These are phyloP conservation scores for Durusdinium trenchii DNA, from an alignment of 73 alveolate species.

Conservation along the genomic window DNA sequence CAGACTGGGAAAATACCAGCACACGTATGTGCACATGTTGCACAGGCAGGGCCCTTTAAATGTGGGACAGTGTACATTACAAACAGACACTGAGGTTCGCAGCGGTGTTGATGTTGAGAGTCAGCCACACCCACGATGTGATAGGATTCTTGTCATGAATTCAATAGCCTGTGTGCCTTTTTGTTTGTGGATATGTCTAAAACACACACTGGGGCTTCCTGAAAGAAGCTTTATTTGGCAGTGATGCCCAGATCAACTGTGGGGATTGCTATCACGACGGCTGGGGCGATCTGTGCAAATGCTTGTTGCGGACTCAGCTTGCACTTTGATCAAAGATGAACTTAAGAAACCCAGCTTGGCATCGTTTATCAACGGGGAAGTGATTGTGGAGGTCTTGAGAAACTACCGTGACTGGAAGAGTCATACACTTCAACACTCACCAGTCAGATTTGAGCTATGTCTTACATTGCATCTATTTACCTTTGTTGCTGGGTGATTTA, in stretches of 20 bases:
- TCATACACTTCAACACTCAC: neutral
- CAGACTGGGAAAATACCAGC: neutral
- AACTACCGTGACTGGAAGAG: slow-evolving; percentile 11
- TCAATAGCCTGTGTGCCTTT: neutral
- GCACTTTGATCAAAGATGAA: neutral
- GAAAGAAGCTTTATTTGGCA: neutral
- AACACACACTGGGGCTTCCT: neutral
- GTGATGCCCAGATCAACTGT: neutral
- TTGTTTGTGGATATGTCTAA: no score
- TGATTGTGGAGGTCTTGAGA: neutral
- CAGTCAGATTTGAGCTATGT: neutral
- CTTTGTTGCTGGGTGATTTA: neutral
- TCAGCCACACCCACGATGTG: slow-evolving; percentile 16
- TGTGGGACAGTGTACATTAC: no score
- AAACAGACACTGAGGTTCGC: neutral
- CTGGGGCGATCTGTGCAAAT: neutral
- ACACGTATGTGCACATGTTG: neutral
- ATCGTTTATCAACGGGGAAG: neutral
- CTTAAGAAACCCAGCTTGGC: neutral
- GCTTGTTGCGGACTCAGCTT: neutral
- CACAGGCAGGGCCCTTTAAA: no score
- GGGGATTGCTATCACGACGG: slow-evolving; percentile 27
- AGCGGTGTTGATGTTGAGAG: neutral
- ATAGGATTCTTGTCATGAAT: neutral
- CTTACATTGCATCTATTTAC: neutral